Evolutionary conservation across 768 basidiomycete species (phyloP).

Genomic region (Boletus subparvulus): DNA sequence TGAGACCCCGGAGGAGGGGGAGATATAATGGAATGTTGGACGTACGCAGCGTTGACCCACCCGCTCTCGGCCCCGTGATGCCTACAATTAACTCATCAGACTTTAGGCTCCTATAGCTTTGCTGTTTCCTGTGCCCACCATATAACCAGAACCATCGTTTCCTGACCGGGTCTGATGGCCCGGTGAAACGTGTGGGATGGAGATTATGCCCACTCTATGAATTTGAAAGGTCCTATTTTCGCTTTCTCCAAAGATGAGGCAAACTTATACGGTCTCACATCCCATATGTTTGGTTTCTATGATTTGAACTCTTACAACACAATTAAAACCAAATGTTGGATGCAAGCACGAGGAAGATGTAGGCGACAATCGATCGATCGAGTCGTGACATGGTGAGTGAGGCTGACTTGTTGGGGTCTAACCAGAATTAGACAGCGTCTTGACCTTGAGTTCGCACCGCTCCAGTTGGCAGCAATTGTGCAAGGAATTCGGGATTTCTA

Average conservation of each 20-base stretch:
- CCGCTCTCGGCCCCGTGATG: not conserved
- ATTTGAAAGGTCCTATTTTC: constrained; percentile 3
- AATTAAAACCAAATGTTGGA: not conserved
- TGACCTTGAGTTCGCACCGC: not conserved
- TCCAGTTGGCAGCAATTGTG: not conserved
- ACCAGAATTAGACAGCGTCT: not conserved
- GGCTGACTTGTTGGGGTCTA: not conserved
- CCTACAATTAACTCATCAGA: constrained; percentile 1
- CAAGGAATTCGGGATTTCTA: not conserved
- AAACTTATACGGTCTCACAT: constrained; percentile 3
- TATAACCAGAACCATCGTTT: constrained; percentile 2
- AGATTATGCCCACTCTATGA: not conserved
- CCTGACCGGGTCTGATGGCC: not conserved
- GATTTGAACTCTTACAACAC: not conserved
- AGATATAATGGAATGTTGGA: constrained; percentile 53
- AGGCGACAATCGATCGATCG: not conserved
- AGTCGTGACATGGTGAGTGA: constrained; percentile 7
- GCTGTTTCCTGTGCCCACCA: not conserved
- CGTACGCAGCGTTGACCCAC: constrained; percentile 7
- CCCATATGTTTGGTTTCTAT: not conserved
- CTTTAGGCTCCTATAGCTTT: not conserved
- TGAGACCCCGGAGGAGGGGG: constrained; percentile 87
- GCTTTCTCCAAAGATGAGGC: constrained; percentile 2
- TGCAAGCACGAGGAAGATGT: not conserved
- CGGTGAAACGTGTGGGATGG: not conserved